Evolutionary conservation across 2,329 filamentous ascomycete species (phyloP).

Genomic region (Huntiella decipiens): DNA sequence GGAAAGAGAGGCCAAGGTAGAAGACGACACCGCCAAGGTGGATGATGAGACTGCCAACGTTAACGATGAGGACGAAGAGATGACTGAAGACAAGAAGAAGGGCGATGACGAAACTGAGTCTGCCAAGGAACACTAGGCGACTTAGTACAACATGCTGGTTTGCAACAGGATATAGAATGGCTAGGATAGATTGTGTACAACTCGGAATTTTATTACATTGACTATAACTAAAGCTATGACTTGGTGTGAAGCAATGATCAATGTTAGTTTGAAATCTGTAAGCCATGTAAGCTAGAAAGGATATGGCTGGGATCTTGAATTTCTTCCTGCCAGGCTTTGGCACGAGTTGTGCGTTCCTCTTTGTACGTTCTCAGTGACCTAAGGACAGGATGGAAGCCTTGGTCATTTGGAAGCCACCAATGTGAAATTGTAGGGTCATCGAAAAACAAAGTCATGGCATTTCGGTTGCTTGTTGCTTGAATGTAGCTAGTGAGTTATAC

Average conservation of each 20-base stretch:
- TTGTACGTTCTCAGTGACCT: conserved; percentile 64
- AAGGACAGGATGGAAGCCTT: conserved; percentile 55
- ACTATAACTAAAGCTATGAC: background rate
- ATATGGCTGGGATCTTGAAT: conserved; percentile 58
- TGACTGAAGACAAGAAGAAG: background rate
- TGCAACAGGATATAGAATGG: background rate
- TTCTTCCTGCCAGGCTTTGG: conserved; percentile 40
- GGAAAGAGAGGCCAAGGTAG: no score
- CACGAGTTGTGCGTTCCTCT: conserved; percentile 50
- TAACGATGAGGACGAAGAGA: background rate
- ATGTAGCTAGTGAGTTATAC: conserved; percentile 45
- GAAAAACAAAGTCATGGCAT: conserved; percentile 59
- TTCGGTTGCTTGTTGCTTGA: conserved; percentile 54
- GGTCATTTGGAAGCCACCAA: conserved; percentile 82
- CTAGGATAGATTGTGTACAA: background rate
- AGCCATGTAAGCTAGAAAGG: conserved; percentile 45
- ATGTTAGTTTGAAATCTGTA: background rate
- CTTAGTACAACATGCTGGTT: background rate
- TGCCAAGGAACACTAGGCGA: background rate
- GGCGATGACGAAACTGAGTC: background rate
- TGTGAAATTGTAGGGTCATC: conserved; percentile 47
- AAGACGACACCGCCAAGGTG: background rate
- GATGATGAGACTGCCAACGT: background rate
- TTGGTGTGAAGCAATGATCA: background rate
- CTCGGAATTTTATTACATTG: no score